These are phyloP conservation scores for Volvariella surrecta DNA, from an alignment of 1,284 basidiomycete genomes.

Conservation along the genomic window DNA sequence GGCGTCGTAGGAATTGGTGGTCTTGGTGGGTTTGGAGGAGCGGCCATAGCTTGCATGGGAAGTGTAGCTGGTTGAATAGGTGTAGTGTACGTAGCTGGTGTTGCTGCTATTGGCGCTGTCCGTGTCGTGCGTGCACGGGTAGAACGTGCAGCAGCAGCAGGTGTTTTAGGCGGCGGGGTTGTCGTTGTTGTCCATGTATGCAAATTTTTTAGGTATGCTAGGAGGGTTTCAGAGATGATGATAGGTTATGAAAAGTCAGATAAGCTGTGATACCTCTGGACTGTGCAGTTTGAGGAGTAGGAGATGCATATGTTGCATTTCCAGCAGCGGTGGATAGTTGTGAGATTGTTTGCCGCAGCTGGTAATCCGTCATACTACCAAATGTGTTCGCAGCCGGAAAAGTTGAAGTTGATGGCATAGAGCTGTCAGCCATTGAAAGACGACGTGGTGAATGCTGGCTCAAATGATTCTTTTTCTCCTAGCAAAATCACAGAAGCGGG, in stretches of 20 bases:
- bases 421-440: constrained; percentile 20
- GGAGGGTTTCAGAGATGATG: constrained; percentile 3
- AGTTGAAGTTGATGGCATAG: constrained; percentile 15
- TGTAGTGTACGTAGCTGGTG: constrained; percentile 16
- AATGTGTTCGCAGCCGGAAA: constrained; percentile 17
- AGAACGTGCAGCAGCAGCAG: constrained; percentile 19
- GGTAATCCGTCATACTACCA: constrained; percentile 40
- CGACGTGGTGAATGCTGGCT: constrained; percentile 1
- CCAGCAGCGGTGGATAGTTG: constrained; percentile 40
- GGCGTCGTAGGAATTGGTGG: constrained; percentile 47
- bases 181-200: constrained; percentile 49
- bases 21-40: constrained; percentile 35
- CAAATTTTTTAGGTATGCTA: constrained; percentile 57
- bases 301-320: constrained; percentile 33
- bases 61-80: constrained; percentile 24
- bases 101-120: constrained; percentile 16
- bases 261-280: constrained; percentile 30
- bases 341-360: constrained; percentile 48
- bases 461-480: no score
- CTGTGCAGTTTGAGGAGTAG: constrained; percentile 30
- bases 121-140: constrained; percentile 26
- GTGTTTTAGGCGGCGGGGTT: constrained; percentile 37
- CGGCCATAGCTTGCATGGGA: constrained; percentile 19
- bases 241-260: constrained; percentile 10
- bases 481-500: no score